These are phyloP conservation scores for Castanopsis chinensis DNA, from an alignment of 306 rosid genomes.

Conservation along the genomic window DNA sequence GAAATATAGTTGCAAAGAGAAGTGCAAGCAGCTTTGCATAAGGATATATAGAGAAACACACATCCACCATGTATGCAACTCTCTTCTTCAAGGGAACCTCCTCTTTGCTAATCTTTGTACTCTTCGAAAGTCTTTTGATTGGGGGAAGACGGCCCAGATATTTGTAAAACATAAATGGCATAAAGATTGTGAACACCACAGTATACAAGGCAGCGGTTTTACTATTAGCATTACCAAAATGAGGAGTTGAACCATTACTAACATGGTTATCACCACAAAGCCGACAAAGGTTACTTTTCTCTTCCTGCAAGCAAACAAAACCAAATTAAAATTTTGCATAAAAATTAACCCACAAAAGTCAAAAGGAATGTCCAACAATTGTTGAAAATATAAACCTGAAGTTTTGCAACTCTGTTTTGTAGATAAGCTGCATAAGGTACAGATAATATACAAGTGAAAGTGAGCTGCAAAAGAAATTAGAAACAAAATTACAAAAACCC, in stretches of 20 bases:
- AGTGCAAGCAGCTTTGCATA: conserved; percentile 95
- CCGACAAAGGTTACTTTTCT: conserved; percentile 32
- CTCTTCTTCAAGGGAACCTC: conserved; percentile 89
- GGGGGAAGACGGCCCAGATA: conserved; percentile 74
- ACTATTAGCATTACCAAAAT: conserved; percentile 39
- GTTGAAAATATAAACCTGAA: conserved; percentile 51
- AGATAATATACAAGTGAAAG: conserved; percentile 48
- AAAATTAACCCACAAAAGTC: background rate
- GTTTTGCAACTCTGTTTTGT: conserved; percentile 46
- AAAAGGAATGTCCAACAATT: background rate
- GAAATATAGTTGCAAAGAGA: conserved; percentile 86
- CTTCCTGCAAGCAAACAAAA: conserved; percentile 47
- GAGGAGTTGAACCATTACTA: conserved; percentile 23
- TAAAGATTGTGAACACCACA: conserved; percentile 52
- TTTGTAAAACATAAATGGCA: conserved; percentile 74
- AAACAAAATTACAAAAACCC: background rate
- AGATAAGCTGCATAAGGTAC: conserved; percentile 53
- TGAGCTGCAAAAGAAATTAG: conserved; percentile 47
- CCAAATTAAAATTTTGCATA: background rate
- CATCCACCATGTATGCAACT: conserved; percentile 87
- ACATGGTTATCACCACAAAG: conserved; percentile 31
- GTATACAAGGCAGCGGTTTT: conserved; percentile 69
- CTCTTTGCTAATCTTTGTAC: conserved; percentile 64
- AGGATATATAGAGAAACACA: conserved; percentile 90
- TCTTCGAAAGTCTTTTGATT: conserved; percentile 45